phyloP scores from a whole-genome alignment of 1,284 basidiomycete genomes.

The Inonotus obliquus region DNA sequence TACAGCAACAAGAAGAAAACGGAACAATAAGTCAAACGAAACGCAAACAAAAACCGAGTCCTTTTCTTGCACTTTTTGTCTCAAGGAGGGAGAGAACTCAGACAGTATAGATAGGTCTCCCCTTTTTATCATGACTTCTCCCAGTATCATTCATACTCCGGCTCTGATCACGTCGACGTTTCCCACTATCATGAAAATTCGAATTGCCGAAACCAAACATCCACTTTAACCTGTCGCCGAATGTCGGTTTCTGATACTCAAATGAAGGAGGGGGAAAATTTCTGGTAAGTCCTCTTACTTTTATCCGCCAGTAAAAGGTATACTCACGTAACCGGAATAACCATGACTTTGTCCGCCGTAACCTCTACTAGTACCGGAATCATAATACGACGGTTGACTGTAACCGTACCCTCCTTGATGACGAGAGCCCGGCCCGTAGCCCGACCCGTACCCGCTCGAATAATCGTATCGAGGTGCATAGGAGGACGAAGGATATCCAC shows the following conservation, averaged over 20 bases:
- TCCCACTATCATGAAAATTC: constrained; percentile 13
- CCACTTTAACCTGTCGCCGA: constrained; percentile 17
- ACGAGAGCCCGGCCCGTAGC: neutral
- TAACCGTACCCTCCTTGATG: neutral
- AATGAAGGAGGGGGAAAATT: neutral
- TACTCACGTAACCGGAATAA: neutral
- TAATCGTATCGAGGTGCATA: neutral
- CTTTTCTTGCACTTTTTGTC: neutral
- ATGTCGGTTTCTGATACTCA: constrained; percentile 11
- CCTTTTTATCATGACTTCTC: constrained; percentile 13
- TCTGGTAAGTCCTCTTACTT: neutral
- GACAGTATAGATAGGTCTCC: constrained; percentile 19
- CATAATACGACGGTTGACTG: neutral
- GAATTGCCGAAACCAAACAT: constrained; percentile 14
- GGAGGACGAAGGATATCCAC: neutral
- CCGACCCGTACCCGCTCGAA: neutral
- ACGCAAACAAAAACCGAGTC: neutral
- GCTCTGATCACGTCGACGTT: neutral
- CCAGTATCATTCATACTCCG: constrained; percentile 7
- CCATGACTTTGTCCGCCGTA: neutral
- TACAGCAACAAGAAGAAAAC: neutral
- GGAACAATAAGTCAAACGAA: neutral
- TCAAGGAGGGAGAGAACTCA: neutral
- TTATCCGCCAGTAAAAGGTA: neutral
- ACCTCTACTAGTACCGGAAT: neutral